phyloP scores from a whole-genome alignment of 2,329 filamentous ascomycete species.

The Beauveria sp. region DNA sequence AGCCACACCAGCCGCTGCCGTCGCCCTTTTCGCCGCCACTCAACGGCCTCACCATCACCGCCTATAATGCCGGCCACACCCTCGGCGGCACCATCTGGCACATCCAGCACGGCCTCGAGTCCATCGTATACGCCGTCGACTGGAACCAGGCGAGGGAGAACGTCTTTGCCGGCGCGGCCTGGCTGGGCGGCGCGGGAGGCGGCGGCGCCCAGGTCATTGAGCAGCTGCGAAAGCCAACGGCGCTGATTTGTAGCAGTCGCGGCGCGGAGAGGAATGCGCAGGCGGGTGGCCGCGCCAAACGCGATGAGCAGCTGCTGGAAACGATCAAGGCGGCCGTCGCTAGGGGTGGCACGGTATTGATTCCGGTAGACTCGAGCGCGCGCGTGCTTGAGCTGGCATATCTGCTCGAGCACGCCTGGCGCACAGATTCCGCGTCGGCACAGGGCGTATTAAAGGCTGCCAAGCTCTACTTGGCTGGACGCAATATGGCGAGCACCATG shows the following conservation, averaged over 20 bases:
- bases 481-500: constrained; percentile 81
- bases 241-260: constrained; percentile 83
- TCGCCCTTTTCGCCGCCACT: constrained; percentile 84
- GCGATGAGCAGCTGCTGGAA: constrained; percentile 78
- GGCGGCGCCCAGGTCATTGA: constrained; percentile 89
- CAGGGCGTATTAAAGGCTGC: constrained; percentile 45
- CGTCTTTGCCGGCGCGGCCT: constrained; percentile 86
- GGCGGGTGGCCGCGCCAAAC: constrained; percentile 65
- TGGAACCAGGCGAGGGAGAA: constrained; percentile 98
- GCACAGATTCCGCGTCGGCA: constrained; percentile 49
- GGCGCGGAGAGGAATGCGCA: constrained; percentile 66
- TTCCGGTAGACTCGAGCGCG: constrained; percentile 93
- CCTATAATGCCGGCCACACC: constrained; percentile 93
- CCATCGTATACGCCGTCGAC: constrained; percentile 93
- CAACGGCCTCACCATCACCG: constrained; percentile 87
- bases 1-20: constrained; percentile 82
- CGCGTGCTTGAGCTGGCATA: constrained; percentile 88
- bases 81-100: constrained; percentile 98
- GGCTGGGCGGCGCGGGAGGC: constrained; percentile 74
- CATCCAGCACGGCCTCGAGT: constrained; percentile 92
- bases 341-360: constrained; percentile 82
- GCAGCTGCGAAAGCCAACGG: constrained; percentile 85
- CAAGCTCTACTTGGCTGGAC: constrained; percentile 75
- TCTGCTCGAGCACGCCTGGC: constrained; percentile 87
- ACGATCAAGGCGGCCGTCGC: constrained; percentile 72